Evolutionary conservation across 345 rosid species (phyloP).

Genomic region (Orychophragmus violaceus): DNA sequence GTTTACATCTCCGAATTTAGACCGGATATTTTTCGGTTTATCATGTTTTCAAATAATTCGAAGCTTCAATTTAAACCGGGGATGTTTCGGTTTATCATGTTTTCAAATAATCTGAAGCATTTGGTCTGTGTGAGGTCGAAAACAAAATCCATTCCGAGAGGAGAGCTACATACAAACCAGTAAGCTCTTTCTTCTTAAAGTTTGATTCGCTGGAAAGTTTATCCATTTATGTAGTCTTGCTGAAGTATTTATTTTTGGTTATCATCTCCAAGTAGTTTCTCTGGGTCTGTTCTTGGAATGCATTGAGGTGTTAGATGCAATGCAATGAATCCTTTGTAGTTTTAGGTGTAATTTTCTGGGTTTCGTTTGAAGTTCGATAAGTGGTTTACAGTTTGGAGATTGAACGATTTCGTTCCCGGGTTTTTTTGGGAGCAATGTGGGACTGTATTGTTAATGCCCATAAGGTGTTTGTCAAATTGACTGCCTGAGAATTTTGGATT

Average conservation of each 20-base stretch:
- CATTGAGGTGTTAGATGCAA: neutral
- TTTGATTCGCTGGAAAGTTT: neutral
- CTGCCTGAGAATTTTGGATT: neutral
- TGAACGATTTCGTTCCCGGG: neutral
- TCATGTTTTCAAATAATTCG: neutral
- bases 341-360: neutral
- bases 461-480: slow-evolving; percentile 26
- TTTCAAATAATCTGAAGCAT: slow-evolving; percentile 10
- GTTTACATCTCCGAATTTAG: neutral
- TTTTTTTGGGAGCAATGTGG: neutral
- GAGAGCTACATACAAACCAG: slow-evolving; percentile 14
- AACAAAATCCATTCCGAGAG: neutral
- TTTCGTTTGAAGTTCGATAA: neutral
- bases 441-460: neutral
- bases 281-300: neutral
- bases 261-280: neutral
- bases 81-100: neutral
- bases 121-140: slow-evolving; percentile 18
- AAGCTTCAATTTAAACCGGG: neutral
- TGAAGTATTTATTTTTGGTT: neutral
- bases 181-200: slow-evolving; percentile 19
- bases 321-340: neutral
- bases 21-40: neutral
- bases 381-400: neutral
- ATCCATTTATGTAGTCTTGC: neutral